Evolutionary conservation across 352 stramenopile genomes (phyloP), one percentile per base, ranked within the genome.

Genomic region (Discostella stelligera): DNA sequence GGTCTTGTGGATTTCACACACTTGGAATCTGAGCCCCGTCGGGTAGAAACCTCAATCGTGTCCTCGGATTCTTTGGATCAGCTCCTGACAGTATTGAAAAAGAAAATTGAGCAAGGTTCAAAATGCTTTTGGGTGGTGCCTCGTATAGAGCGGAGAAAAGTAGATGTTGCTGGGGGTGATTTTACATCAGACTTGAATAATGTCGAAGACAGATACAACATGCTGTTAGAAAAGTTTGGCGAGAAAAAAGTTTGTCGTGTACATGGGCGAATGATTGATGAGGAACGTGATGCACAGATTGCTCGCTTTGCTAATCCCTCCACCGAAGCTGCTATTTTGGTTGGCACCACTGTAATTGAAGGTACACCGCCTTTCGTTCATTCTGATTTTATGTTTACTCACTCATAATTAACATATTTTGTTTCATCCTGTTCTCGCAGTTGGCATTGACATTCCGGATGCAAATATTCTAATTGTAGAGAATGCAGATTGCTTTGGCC

Each of bases 51-150:
- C 0, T 68, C 48, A 8, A 71, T 74, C n/a, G 46, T 75, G 8
- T 60, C 27, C 20, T 63, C 60, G 46, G 58, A 72, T 20, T 25
- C 13, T 30, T n/a, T 75, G 18, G 67, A 65, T 11, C n/a, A 62
- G 9, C 60, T 82, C n/a, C 32, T 78, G 13, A 46, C 39, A 30
- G 68, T 39, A 14, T 59, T 82, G 8, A 32, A 63, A 64, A 69
- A 20, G 20, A 66, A 78, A 32, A 68, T 82, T 53, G 32, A 67
- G 16, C 14, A 56, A 56, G 74, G 67, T 50, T 75, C 66, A 20
- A 82, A 79, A 66, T 63, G 55, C n/a, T 82, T 82, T 48, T 82
- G 74, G 74, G 67, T 82, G n/a, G 18, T 77, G 30, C 74, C 74
- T 52, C 46, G 50, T 8, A 82, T 82, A 16, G 74, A 52, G 3